Base-by-base conservation (phyloP, 2,329 filamentous ascomycete species). In the Aureobasidium pullulans region DNA sequence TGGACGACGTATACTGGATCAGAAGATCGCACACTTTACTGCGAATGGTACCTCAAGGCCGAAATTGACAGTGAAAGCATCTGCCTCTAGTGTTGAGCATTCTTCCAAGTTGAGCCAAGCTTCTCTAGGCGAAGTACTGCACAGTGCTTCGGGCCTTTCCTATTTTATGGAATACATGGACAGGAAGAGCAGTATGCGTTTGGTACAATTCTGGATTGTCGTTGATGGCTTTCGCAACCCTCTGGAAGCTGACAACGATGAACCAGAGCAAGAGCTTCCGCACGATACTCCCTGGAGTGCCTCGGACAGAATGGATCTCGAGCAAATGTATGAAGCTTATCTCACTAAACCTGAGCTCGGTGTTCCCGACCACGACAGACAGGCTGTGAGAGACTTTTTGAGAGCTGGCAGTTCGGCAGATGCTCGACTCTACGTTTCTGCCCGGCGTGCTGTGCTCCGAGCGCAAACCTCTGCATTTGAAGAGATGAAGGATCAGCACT, bases 91-190 rank as follows among this genome's bases (percentile, higher is more conserved):
- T 43, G 69, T 70, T 46, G 64, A 65, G 16, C 68, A 72, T 31
- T 69, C 72, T n/a, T 87, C 88, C 1, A 82, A 81, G 46, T 77
- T 92, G 40, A 86, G 91, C 64, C 88, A 88, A 66, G 87, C 87
- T 7, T 86, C 89, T 0, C 78, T 97, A 2, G 83, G 86, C 11
- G 91, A 97, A 64, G 80, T 99, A n/a, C 79, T 99, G 60, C 88
- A 92, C 65, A 91, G 95, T 72, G 84, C 94, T 2, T 88, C 93
- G 1, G 93, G 90, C 0, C 79, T 99, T 8, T 97, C 94, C 2
- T 99, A 96, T 71, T 97, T 99, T 75, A 99, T 99, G 94, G 94
- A 99, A 71, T 97, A 91, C 69, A 99, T 99, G 94, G 94, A 99
- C 71, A 86, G 94, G 43, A 88, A 92, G 70, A 81, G 83, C 15